Conservation (phyloP, 305 asterid genomes). For the Fraxinus platypoda region DNA sequence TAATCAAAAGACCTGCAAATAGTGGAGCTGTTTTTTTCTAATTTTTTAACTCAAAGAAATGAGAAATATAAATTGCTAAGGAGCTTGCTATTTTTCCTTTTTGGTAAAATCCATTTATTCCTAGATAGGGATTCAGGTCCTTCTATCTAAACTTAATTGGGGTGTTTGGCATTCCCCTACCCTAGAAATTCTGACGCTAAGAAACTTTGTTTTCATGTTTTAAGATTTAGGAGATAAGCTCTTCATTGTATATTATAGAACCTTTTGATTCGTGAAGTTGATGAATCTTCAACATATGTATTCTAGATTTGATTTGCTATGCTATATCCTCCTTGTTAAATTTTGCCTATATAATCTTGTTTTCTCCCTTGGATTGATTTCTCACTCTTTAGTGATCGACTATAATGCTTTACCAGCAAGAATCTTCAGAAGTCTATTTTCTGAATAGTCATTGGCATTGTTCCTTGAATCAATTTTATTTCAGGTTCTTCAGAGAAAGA, state of each 20-base stretch:
- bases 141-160: background rate
- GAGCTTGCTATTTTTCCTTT: background rate
- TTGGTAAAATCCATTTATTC: background rate
- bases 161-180: background rate
- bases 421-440: constrained; percentile 3
- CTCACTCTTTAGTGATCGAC: background rate
- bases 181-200: background rate
- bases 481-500: constrained; percentile 99
- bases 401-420: background rate
- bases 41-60: background rate
- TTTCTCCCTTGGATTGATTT: background rate
- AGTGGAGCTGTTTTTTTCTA: background rate
- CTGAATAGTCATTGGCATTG: background rate
- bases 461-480: constrained; percentile 24
- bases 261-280: background rate
- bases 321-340: background rate
- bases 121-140: background rate
- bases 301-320: background rate
- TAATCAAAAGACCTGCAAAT: background rate
- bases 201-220: background rate
- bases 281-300: background rate
- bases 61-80: background rate
- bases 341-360: background rate
- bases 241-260: background rate
- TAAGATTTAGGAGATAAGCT: background rate